Evolutionary conservation across 164 flowering plant species (phyloP).

Genomic region (Stephania yunnanensis): DNA sequence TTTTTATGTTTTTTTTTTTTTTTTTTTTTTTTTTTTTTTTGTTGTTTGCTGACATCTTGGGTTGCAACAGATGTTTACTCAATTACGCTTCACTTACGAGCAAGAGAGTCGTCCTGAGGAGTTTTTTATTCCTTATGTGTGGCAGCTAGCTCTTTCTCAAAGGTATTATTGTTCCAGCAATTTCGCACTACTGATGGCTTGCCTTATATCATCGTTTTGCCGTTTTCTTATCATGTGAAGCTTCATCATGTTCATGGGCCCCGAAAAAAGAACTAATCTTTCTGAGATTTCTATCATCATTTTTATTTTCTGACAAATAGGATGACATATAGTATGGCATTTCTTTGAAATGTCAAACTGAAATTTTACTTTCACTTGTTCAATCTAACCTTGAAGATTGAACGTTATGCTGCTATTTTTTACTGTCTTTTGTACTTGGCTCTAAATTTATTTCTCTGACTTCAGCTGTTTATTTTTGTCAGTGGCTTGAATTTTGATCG

Average conservation of each 20-base stretch:
- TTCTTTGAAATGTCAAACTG: neutral
- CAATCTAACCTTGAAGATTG: neutral
- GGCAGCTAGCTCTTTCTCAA: constrained; percentile 72
- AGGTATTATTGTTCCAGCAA: constrained; percentile 37
- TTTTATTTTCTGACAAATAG: neutral
- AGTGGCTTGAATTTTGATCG: constrained; percentile 48
- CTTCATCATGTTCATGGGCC: neutral
- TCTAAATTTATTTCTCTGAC: neutral
- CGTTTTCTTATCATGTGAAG: neutral
- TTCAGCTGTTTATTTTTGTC: neutral
- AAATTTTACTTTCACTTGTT: neutral
- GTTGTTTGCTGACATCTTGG: neutral
- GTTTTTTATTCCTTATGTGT: constrained; percentile 93
- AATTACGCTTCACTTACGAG: constrained; percentile 82
- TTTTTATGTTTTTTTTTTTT: too few species aligned
- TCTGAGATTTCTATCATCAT: neutral
- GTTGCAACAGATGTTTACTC: constrained; percentile 73
- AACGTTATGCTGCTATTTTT: neutral
- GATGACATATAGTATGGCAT: neutral
- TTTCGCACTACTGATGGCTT: neutral
- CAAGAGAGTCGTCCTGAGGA: constrained; percentile 99
- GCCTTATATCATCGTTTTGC: neutral
- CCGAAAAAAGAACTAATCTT: neutral
- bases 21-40: too few species aligned
- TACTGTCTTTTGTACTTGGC: neutral